These are phyloP conservation scores for Elongisporangium undulatum DNA, from an alignment of 352 stramenopile genomes.

Conservation along the genomic window DNA sequence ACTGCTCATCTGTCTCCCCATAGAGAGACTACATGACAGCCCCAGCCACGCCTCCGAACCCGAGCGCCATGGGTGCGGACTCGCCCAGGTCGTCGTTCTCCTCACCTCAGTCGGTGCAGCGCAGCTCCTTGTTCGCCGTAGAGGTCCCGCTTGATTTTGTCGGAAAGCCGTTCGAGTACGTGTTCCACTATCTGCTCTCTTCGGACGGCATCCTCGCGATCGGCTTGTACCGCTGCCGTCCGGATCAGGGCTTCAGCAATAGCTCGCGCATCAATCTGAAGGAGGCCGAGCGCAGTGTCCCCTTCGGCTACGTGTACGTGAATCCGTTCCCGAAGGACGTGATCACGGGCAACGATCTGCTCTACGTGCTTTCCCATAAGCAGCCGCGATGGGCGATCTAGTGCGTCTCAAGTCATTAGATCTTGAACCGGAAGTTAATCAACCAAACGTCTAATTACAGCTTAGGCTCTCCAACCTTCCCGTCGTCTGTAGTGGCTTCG, in stretches of 20 bases:
- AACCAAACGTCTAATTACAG: background rate
- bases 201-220: constrained; percentile 77
- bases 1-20: constrained; percentile 3
- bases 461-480: background rate
- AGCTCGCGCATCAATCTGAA: constrained; percentile 45
- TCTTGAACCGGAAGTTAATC: background rate
- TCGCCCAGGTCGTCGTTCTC: background rate
- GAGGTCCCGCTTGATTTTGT: constrained; percentile 83
- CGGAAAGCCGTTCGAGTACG: constrained; percentile 73
- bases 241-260: constrained; percentile 27
- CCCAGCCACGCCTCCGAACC: constrained; percentile 14
- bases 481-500: background rate
- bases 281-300: constrained; percentile 61
- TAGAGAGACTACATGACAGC: constrained; percentile 32
- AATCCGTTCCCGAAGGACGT: constrained; percentile 75
- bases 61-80: background rate
- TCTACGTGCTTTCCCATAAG: constrained; percentile 82
- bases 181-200: constrained; percentile 79
- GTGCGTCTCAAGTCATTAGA: background rate
- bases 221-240: constrained; percentile 72
- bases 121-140: constrained; percentile 75
- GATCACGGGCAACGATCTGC: constrained; percentile 73
- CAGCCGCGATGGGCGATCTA: constrained; percentile 57
- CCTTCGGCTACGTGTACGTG: constrained; percentile 82
- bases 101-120: constrained; percentile 28